Percentiles rank a stretch among this genome's conserved stretches.
These are phyloP conservation scores for Populus simonii DNA, from an alignment of 345 rosid genomes.

Conservation along the genomic window DNA sequence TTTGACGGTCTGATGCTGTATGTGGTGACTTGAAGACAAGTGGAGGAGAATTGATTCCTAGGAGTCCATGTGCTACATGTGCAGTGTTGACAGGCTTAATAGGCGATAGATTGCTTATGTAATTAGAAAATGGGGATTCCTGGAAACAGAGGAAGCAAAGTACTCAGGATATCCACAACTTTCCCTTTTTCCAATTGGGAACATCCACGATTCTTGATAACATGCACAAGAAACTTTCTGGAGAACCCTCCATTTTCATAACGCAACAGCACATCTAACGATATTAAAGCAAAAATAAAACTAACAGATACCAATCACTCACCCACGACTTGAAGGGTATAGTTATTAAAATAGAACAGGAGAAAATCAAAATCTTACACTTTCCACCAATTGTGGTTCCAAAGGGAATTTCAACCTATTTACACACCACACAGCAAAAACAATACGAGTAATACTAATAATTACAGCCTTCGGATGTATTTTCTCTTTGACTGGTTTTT, in stretches of 20 bases:
- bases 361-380: background rate
- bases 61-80: slow-evolving; percentile 29
- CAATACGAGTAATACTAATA: background rate
- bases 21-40: slow-evolving; percentile 47
- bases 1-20: slow-evolving; percentile 18
- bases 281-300: background rate
- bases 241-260: background rate
- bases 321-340: background rate
- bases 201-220: background rate
- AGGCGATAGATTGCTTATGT: slow-evolving; percentile 37
- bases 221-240: background rate
- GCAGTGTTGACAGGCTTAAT: slow-evolving; percentile 29
- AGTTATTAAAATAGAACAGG: background rate
- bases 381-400: background rate
- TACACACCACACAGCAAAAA: background rate
- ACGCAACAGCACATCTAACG: background rate
- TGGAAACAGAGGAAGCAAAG: slow-evolving; percentile 25
- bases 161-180: background rate
- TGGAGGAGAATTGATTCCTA: slow-evolving; percentile 48
- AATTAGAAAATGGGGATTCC: slow-evolving; percentile 49
- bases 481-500: background rate
- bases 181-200: background rate
- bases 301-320: background rate
- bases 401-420: background rate
- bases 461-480: background rate